Percentiles rank a stretch among this genome's conserved stretches.
phyloP scores from a whole-genome alignment of 495 filamentous ascomycete genomes.

The Pseudoneurospora amorphoporcata region DNA sequence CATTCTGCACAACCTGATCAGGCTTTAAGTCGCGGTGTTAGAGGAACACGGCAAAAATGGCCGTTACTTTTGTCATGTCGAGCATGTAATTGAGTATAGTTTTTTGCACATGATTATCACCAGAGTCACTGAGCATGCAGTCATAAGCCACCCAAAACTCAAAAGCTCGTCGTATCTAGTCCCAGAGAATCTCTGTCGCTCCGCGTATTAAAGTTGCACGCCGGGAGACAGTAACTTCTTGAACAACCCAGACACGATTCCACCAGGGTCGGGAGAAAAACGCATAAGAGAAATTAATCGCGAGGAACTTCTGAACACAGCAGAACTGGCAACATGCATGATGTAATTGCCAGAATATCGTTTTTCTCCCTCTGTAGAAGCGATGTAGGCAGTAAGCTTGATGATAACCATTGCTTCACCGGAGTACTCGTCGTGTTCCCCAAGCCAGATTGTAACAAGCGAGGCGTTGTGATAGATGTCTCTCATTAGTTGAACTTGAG shows the following conservation, averaged over 20 bases:
- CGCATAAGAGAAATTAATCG: neutral
- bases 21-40: too few relatives aligned
- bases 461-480: neutral
- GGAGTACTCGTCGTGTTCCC: neutral
- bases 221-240: neutral
- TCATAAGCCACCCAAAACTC: too few relatives aligned
- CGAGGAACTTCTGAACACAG: neutral
- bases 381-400: neutral
- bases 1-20: too few relatives aligned
- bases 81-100: too few relatives aligned
- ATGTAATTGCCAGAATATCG: neutral
- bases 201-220: neutral
- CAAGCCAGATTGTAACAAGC: neutral
- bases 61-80: too few relatives aligned
- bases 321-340: neutral
- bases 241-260: neutral
- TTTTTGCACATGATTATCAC: too few relatives aligned
- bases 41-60: too few relatives aligned
- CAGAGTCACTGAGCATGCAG: too few relatives aligned
- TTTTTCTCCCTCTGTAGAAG: neutral
- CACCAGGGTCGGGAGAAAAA: neutral
- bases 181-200: neutral
- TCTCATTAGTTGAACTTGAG: neutral
- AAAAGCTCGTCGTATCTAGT: neutral
- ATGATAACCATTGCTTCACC: neutral